Evolutionary conservation across 2,329 filamentous ascomycete species (phyloP), one percentile per base, ranked within the genome.

Genomic region (Trichoderma cornu-damae): DNA sequence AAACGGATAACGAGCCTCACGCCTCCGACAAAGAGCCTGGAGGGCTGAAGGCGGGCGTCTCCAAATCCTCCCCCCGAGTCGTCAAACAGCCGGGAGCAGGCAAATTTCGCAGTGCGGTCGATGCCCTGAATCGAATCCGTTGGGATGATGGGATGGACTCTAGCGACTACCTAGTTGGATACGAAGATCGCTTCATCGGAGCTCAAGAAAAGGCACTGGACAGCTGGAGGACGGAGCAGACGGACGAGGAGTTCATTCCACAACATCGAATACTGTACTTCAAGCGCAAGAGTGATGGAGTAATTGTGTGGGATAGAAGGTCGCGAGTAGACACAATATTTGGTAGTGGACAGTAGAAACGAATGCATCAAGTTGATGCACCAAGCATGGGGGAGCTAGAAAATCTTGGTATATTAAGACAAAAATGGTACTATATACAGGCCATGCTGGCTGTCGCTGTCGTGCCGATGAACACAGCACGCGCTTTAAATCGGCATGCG

Each of bases 201-300:
- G 72, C 76, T 2, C 75, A 73, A 61, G 83, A 86, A 67, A 79
- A 78, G 61, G 66, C 74, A 1, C 68, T 85, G 4, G 77, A 77
- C 51, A 70, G 74, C 28, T 86, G 83, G 83, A 84, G 81, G 71
- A 74, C 72, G 14, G 83, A 85, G 64, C 78, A 81, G 68, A 85
- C 83, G 30, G 79, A 86, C 61, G 82, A 86, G 59, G 83, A 86
- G 67, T 87, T 85, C 64, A 85, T 87, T 56, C 84, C 84, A 6
- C 81, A 85, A 68, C 83, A 86, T 64, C 75, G 83, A 14, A 83
- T 86, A 61, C 66, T 83, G 57, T 85, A 83, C 66, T 86, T 86
- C 64, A 82, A 77, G 67, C 73, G 77, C 9, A 76, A 69, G 65
- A 78, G 75, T 57, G 80, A 82, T 59, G 74, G 74, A 0, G 66